A percentile compares a stretch with the other conserved stretches of the same genome.
phyloP scores from a whole-genome alignment of 306 rosid genomes.

The Begonia peltatifolia region DNA sequence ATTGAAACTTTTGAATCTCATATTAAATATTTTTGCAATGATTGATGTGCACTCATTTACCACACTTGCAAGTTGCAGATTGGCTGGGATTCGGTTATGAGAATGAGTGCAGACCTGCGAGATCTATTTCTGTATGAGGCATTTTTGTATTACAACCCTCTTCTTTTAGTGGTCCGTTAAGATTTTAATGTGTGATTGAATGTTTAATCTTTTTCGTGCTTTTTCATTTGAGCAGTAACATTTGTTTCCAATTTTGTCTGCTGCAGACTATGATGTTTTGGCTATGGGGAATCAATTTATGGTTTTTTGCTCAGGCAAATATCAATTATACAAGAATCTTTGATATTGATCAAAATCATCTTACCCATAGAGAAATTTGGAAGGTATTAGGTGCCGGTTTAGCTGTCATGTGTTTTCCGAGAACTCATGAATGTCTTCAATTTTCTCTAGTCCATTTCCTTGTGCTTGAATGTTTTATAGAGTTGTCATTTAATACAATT shows the following conservation, averaged over 20 bases:
- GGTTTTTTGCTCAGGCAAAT: constrained; percentile 58
- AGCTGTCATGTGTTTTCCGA: background rate
- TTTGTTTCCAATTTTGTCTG: constrained; percentile 10
- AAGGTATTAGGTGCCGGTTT: constrained; percentile 37
- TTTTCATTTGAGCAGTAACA: constrained; percentile 12
- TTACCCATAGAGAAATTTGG: constrained; percentile 88
- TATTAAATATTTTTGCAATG: too few relatives aligned
- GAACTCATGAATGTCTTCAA: too few relatives aligned
- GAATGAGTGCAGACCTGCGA: constrained; percentile 89
- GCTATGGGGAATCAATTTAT: constrained; percentile 95
- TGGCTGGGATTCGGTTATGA: constrained; percentile 98
- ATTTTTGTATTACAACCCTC: constrained; percentile 95
- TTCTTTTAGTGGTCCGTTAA: constrained; percentile 78
- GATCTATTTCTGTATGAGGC: constrained; percentile 90
- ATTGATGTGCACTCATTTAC: background rate
- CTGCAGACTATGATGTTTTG: constrained; percentile 89
- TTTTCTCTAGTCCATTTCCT: too few relatives aligned
- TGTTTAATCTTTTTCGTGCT: constrained; percentile 5
- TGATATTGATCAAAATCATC: constrained; percentile 84
- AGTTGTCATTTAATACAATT: too few relatives aligned
- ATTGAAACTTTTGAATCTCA: too few relatives aligned
- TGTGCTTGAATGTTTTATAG: too few relatives aligned
- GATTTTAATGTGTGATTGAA: constrained; percentile 4
- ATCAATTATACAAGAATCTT: constrained; percentile 68
- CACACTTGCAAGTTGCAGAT: constrained; percentile 35